These are phyloP conservation scores for Pleurotus sapidus DNA, from an alignment of 768 basidiomycete species.

Conservation along the genomic window DNA sequence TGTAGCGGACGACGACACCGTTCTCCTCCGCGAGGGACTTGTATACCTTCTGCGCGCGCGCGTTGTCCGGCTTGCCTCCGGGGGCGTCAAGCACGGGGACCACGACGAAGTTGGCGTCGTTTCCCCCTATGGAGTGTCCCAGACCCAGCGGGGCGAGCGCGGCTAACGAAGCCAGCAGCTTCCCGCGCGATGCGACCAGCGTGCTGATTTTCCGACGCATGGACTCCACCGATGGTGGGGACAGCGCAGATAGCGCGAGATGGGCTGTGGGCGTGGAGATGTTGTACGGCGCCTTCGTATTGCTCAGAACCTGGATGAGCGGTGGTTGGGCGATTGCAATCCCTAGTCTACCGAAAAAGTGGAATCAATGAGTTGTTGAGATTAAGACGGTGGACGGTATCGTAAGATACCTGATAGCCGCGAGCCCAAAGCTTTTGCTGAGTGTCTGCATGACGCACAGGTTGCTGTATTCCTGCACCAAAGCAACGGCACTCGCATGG, in stretches of 20 bases:
- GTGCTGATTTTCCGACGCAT: conserved; percentile 68
- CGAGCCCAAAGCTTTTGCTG: conserved; percentile 94
- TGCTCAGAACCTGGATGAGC: conserved; percentile 85
- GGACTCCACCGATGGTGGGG: conserved; percentile 51
- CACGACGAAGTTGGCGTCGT: conserved; percentile 89
- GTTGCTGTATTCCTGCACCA: conserved; percentile 83
- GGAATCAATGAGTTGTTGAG: not conserved
- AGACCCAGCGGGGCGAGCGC: conserved; percentile 50
- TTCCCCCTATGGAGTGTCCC: conserved; percentile 71
- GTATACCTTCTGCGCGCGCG: conserved; percentile 65
- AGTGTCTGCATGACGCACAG: conserved; percentile 95
- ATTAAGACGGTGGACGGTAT: not conserved
- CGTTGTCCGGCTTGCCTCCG: conserved; percentile 50
- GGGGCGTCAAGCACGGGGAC: conserved; percentile 64
- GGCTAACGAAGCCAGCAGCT: conserved; percentile 49
- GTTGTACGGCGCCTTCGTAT: conserved; percentile 98
- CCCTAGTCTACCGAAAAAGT: conserved; percentile 59
- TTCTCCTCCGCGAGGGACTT: conserved; percentile 78
- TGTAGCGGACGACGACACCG: conserved; percentile 87
- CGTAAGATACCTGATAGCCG: conserved; percentile 79
- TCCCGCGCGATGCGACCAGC: conserved; percentile 55
- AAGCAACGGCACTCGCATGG: conserved; percentile 57
- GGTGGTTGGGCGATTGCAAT: conserved; percentile 88
- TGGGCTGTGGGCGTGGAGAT: conserved; percentile 87
- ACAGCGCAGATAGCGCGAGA: conserved; percentile 77